Conservation (phyloP, 495 filamentous ascomycete species). For the Neurospora africana region DNA sequence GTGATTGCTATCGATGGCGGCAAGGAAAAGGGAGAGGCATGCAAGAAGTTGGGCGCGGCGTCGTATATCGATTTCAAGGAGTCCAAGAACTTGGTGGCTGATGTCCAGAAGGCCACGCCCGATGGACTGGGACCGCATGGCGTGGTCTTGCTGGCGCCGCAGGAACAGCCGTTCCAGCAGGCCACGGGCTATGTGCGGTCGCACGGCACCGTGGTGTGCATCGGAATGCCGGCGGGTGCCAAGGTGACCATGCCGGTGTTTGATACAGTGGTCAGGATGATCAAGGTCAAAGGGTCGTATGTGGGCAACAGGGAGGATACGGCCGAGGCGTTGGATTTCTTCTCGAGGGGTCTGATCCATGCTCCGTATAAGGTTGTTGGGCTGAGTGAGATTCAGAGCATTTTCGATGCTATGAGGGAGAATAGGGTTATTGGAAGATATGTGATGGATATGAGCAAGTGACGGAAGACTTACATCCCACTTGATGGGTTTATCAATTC, state of each 20-base stretch:
- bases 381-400: slow-evolving; percentile 58
- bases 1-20: slow-evolving; percentile 70
- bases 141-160: slow-evolving; percentile 70
- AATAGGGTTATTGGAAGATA: slow-evolving; percentile 76
- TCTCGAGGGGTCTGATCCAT: slow-evolving; percentile 66
- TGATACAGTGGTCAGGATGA: slow-evolving; percentile 69
- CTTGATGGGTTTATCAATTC: too few relatives aligned
- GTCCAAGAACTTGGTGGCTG: slow-evolving; percentile 62
- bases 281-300: slow-evolving; percentile 81
- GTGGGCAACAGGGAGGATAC: slow-evolving; percentile 80
- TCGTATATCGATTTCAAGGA: slow-evolving; percentile 67
- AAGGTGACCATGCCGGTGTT: slow-evolving; percentile 74
- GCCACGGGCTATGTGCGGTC: slow-evolving; percentile 69
- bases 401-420: slow-evolving; percentile 62
- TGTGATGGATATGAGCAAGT: slow-evolving; percentile 57
- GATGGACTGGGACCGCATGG: slow-evolving; percentile 76
- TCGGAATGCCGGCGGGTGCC: slow-evolving; percentile 71
- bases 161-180: slow-evolving; percentile 87
- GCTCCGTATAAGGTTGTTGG: slow-evolving; percentile 73
- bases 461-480: not conserved
- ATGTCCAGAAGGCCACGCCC: slow-evolving; percentile 61
- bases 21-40: slow-evolving; percentile 63
- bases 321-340: slow-evolving; percentile 80
- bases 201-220: slow-evolving; percentile 66
- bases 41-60: slow-evolving; percentile 54